phyloP scores from a whole-genome alignment of 495 filamentous ascomycete genomes.

The Bathelium albidoporum region DNA sequence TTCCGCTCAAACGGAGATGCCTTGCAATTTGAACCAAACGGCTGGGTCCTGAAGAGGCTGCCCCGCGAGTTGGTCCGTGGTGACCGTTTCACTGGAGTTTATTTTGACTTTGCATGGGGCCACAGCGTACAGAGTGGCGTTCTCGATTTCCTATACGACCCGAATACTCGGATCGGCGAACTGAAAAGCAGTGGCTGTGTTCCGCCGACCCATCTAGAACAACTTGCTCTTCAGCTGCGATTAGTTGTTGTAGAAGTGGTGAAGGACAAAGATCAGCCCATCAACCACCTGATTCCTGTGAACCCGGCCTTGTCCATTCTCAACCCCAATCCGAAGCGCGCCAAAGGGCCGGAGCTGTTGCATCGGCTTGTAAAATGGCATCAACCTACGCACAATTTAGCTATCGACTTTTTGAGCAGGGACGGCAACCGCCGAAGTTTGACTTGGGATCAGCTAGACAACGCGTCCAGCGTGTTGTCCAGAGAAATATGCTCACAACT shows the following conservation, averaged over 20 bases:
- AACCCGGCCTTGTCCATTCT: conserved; percentile 43
- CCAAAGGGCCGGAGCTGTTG: conserved; percentile 53
- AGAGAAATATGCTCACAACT: conserved; percentile 29
- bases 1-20: neutral
- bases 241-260: neutral
- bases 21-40: neutral
- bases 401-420: conserved; percentile 50
- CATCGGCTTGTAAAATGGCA: conserved; percentile 48
- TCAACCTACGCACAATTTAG: conserved; percentile 22
- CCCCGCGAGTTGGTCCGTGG: neutral
- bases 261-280: neutral
- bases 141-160: neutral
- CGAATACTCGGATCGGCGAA: neutral
- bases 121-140: neutral
- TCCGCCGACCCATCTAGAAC: neutral
- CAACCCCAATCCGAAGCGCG: conserved; percentile 44
- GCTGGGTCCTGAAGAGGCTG: neutral
- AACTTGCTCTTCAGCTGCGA: neutral
- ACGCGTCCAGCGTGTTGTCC: conserved; percentile 44
- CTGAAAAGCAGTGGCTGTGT: neutral
- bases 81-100: neutral
- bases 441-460: conserved; percentile 52
- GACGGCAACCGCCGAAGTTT: conserved; percentile 36
- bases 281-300: no score
- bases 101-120: neutral